Evolutionary conservation across 441 rosid genomes (phyloP), one percentile per base, ranked within the genome.

Genomic region (Dalechampia spathulata): DNA sequence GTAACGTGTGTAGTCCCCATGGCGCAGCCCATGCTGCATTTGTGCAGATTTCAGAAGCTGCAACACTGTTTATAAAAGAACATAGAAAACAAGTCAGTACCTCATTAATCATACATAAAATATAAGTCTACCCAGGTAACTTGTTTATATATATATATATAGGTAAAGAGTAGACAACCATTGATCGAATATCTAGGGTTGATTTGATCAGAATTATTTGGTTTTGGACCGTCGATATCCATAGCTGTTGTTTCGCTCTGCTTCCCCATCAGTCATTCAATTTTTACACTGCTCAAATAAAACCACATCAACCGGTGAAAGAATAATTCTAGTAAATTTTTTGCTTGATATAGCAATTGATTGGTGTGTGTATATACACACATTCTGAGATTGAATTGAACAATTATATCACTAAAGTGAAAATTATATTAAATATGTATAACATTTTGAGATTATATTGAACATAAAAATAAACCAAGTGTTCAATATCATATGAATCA

Each of bases 11-110:
- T 94, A 94, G 63, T 94, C 95, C 47, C 96, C 95, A 42, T 84
- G 99, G 54, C 96, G 90, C 79, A 94, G 63, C 53, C 98, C 99
- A 63, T 94, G 99, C 75, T 94, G 99, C 87, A 90, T 84, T 72
- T 94, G 96, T 46, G 98, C 83, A 51, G 95, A 67, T 66, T 87
- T 87, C 68, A 87, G 73, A 42, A 94, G 83, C 80, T 87, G 95
- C 78, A 90, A 68, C 58, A 90, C 99, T 90, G 79, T 46, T 37
- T 36, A 41, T n/a, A 13, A 21, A 34, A 56, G 22, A 55, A 56
- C 44, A 55, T 12, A 30, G 20, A 17, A 23, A 25, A 25, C 34
- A n/a, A n/a, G n/a, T n/a, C n/a, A n/a, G n/a, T n/a, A n/a, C n/a
- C n/a, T n/a, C n/a, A n/a, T n/a, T n/a, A n/a, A n/a, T n/a, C n/a